Evolutionary conservation across 2,329 filamentous ascomycete species (phyloP).

Genomic region (Phialocephala subalpina): DNA sequence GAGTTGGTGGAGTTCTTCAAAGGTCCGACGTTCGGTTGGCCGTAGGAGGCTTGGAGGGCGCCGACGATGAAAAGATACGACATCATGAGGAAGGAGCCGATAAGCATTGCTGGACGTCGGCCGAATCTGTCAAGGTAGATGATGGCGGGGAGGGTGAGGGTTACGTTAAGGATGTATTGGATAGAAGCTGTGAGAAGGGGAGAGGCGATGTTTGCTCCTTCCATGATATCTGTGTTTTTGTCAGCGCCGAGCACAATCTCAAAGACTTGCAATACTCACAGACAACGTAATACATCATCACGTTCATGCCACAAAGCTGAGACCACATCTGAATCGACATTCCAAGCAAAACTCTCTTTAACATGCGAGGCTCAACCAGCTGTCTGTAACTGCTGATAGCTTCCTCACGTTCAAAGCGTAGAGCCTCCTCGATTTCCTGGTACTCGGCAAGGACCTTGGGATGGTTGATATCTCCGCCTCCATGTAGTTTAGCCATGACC

Average conservation of each 20-base stretch:
- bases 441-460: constrained; percentile 70
- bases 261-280: constrained; percentile 48
- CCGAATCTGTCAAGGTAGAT: constrained; percentile 80
- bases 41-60: constrained; percentile 67
- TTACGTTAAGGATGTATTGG: constrained; percentile 81
- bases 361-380: constrained; percentile 74
- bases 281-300: constrained; percentile 75
- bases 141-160: constrained; percentile 79
- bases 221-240: constrained; percentile 66
- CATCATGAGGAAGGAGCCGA: constrained; percentile 71
- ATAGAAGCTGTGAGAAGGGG: constrained; percentile 72
- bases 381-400: constrained; percentile 75
- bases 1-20: constrained; percentile 50
- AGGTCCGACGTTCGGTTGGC: constrained; percentile 54
- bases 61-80: constrained; percentile 69
- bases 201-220: constrained; percentile 63
- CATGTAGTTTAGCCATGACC: constrained; percentile 66
- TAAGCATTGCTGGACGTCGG: constrained; percentile 70
- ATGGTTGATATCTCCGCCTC: constrained; percentile 60
- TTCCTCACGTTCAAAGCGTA: constrained; percentile 76
- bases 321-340: constrained; percentile 80
- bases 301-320: constrained; percentile 79
- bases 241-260: constrained; percentile 16
- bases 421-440: constrained; percentile 74
- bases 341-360: constrained; percentile 75